These are phyloP conservation scores for Leccinum sublutescens DNA, from an alignment of 768 basidiomycete genomes.

Conservation along the genomic window DNA sequence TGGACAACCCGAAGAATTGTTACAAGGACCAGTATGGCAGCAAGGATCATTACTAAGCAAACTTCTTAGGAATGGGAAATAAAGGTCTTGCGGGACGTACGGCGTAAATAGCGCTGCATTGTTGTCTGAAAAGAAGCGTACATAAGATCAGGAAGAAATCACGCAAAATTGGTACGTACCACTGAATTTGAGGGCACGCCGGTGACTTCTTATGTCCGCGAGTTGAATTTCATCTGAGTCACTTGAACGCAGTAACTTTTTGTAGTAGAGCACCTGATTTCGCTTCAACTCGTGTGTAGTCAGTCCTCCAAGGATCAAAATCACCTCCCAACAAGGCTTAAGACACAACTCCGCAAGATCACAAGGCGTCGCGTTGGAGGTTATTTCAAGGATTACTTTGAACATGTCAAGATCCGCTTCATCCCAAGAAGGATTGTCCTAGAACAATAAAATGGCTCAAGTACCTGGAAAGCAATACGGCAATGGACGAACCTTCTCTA, in stretches of 20 bases:
- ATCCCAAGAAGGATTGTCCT: constrained; percentile 38
- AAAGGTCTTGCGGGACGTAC: constrained; percentile 15
- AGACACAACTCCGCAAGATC: constrained; percentile 52
- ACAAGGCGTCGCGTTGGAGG: constrained; percentile 49
- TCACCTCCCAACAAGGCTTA: constrained; percentile 62
- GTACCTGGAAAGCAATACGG: background rate
- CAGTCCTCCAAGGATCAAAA: background rate
- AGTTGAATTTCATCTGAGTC: background rate
- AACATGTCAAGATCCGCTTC: constrained; percentile 40
- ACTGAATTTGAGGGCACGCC: constrained; percentile 14
- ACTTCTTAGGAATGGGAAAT: background rate
- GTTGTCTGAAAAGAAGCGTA: constrained; percentile 14
- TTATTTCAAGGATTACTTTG: constrained; percentile 38
- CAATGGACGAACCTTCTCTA: constrained; percentile 13
- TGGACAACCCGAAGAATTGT: constrained; percentile 38
- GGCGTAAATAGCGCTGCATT: constrained; percentile 20
- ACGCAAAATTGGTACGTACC: constrained; percentile 14
- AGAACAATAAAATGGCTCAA: background rate
- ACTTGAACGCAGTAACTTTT: constrained; percentile 8
- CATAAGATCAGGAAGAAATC: constrained; percentile 6
- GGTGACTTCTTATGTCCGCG: constrained; percentile 7
- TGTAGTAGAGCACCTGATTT: constrained; percentile 26
- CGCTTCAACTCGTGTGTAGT: constrained; percentile 2
- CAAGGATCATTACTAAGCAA: constrained; percentile 48
- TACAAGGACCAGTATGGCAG: constrained; percentile 56